Conservation (phyloP, 768 basidiomycete species). For the Rubroboletus satanas region DNA sequence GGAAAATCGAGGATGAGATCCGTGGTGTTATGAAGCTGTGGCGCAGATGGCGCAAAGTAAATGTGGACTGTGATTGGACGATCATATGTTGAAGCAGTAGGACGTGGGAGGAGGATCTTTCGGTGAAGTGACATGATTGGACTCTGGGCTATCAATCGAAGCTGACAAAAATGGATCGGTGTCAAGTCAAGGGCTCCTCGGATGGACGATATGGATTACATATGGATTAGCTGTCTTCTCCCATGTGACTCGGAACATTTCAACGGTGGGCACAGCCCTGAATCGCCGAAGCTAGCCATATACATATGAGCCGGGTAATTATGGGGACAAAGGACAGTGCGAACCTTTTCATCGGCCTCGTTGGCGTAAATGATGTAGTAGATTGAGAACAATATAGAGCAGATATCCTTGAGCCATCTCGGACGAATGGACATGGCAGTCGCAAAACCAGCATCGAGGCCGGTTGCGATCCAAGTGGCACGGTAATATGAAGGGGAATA, state of each 20-base stretch:
- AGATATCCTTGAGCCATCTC: slow-evolving; percentile 86
- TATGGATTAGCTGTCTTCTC: slow-evolving; percentile 95
- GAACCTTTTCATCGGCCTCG: slow-evolving; percentile 95
- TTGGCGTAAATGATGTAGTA: slow-evolving; percentile 90
- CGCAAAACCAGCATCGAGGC: slow-evolving; percentile 95
- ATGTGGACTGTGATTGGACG: slow-evolving; percentile 82
- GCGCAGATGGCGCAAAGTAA: slow-evolving; percentile 71
- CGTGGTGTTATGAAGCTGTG: slow-evolving; percentile 58
- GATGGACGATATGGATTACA: slow-evolving; percentile 41
- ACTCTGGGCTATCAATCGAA: slow-evolving; percentile 54
- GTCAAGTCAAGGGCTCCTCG: slow-evolving; percentile 5
- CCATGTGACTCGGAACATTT: slow-evolving; percentile 95
- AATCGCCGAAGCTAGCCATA: slow-evolving; percentile 74
- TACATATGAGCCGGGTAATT: neutral
- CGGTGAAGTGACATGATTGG: slow-evolving; percentile 63
- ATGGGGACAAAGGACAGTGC: slow-evolving; percentile 12
- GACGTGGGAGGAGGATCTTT: slow-evolving; percentile 81
- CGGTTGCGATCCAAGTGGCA: slow-evolving; percentile 91
- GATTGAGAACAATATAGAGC: slow-evolving; percentile 76
- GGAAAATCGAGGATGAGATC: slow-evolving; percentile 92
- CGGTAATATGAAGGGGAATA: slow-evolving; percentile 93
- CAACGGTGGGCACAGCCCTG: slow-evolving; percentile 90
- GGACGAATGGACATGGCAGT: slow-evolving; percentile 91
- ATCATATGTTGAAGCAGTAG: slow-evolving; percentile 65
- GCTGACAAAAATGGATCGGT: slow-evolving; percentile 37